These are phyloP conservation scores for Saprolegnia diclina DNA, from an alignment of 352 stramenopile species.

Conservation along the genomic window DNA sequence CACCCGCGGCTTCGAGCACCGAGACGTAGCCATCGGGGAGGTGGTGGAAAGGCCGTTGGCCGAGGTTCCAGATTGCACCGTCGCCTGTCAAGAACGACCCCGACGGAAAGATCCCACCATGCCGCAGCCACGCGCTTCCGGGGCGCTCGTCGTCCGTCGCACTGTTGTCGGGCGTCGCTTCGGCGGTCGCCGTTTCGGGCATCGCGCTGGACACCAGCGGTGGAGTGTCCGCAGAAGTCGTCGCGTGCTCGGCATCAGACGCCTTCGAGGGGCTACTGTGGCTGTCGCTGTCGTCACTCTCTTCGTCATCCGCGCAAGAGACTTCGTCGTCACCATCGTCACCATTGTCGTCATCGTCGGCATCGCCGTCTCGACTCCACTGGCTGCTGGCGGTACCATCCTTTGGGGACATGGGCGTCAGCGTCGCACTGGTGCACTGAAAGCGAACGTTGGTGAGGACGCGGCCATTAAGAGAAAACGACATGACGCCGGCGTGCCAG, in stretches of 20 bases:
- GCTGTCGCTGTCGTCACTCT: not conserved
- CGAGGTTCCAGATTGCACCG: conserved; percentile 67
- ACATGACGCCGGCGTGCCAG: conserved; percentile 20
- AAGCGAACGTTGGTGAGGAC: conserved; percentile 9
- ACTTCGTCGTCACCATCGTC: not conserved
- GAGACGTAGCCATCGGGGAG: conserved; percentile 15
- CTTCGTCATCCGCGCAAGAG: not conserved
- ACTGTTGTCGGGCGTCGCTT: not conserved
- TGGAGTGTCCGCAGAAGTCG: not conserved
- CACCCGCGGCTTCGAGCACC: conserved; percentile 14
- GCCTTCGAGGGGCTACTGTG: not conserved
- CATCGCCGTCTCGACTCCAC: conserved; percentile 15
- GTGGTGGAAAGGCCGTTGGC: conserved; percentile 40
- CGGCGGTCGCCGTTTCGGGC: not conserved
- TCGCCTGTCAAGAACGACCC: conserved; percentile 30
- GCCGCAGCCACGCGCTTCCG: conserved; percentile 10
- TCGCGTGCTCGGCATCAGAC: not conserved
- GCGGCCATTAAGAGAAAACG: conserved; percentile 22
- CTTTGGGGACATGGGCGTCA: not conserved
- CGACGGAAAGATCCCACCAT: conserved; percentile 22
- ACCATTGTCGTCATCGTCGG: conserved; percentile 16
- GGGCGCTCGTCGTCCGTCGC: not conserved
- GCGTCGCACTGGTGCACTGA: not conserved
- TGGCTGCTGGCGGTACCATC: not conserved
- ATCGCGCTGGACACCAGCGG: not conserved